Conservation (phyloP, 306 rosid genomes). For the Sechiopsis laciniata region DNA sequence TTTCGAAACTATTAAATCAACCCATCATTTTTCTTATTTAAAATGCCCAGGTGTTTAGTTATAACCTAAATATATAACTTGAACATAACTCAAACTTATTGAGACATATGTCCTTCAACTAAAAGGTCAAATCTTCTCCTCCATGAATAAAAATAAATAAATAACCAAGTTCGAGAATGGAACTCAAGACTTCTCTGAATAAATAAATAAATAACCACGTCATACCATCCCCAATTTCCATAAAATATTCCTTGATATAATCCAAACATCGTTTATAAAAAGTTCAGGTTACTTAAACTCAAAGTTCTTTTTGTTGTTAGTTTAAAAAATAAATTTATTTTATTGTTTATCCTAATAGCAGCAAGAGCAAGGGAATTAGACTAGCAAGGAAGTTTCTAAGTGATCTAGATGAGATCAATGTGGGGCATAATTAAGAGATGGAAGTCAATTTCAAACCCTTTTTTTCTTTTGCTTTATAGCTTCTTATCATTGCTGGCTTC, state of each 20-base stretch:
- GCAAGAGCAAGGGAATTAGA: not conserved
- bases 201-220: no score
- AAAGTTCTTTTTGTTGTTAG: not conserved
- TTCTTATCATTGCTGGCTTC: slow-evolving; percentile 16
- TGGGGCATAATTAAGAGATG: slow-evolving; percentile 18
- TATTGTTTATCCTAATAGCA: not conserved
- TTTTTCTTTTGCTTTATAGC: slow-evolving; percentile 16
- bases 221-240: not conserved
- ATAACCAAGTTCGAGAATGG: no score
- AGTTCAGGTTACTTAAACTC: not conserved
- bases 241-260: no score
- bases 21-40: no score
- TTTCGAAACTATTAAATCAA: no score
- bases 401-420: slow-evolving; percentile 3
- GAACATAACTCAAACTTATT: no score
- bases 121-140: no score
- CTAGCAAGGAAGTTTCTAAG: slow-evolving; percentile 6
- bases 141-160: no score
- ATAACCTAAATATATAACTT: no score
- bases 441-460: slow-evolving; percentile 15
- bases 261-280: not conserved
- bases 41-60: no score
- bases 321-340: not conserved
- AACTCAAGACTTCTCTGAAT: not conserved
- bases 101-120: no score